A percentile compares a stretch with the other conserved stretches of the same genome.
Conservation (phyloP, 108 stramenopile species). For the Discostella pseudostelligera region DNA sequence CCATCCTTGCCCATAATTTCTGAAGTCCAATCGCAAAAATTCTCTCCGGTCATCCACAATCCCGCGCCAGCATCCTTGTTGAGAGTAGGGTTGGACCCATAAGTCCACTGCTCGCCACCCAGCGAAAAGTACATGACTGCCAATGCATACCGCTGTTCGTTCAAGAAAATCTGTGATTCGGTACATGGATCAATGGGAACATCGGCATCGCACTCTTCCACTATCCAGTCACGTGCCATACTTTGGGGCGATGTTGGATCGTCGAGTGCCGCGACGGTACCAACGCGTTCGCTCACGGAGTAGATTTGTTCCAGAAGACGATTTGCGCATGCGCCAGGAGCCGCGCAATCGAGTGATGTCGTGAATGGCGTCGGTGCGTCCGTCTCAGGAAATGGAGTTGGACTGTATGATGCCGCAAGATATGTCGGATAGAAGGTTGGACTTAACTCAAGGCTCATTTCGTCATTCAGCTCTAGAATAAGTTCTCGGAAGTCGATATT, state of each 20-base stretch:
- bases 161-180: slow-evolving; percentile 30
- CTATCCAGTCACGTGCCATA: slow-evolving; percentile 38
- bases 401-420: slow-evolving; percentile 2
- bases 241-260: slow-evolving; percentile 42
- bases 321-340: slow-evolving; percentile 41
- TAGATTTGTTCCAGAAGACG: slow-evolving; percentile 33
- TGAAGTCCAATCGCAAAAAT: slow-evolving; percentile 47
- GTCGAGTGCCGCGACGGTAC: slow-evolving; percentile 19
- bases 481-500: slow-evolving; percentile 19
- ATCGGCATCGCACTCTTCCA: slow-evolving; percentile 36
- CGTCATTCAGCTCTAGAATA: slow-evolving; percentile 16
- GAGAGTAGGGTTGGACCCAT: slow-evolving; percentile 33
- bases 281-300: slow-evolving; percentile 31
- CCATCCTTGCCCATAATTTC: slow-evolving; percentile 14
- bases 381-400: no score
- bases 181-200: slow-evolving; percentile 40
- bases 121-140: slow-evolving; percentile 77
- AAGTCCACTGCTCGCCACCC: slow-evolving; percentile 66
- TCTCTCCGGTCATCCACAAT: slow-evolving; percentile 35
- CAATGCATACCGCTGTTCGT: slow-evolving; percentile 71
- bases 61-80: slow-evolving; percentile 23
- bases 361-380: slow-evolving; percentile 20
- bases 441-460: slow-evolving; percentile 9
- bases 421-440: background rate
- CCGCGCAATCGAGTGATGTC: slow-evolving; percentile 27